Percentiles rank a stretch among this genome's conserved stretches.
These are phyloP conservation scores for Colletotrichum agaves DNA, from an alignment of 2,329 filamentous ascomycete species.

Conservation along the genomic window DNA sequence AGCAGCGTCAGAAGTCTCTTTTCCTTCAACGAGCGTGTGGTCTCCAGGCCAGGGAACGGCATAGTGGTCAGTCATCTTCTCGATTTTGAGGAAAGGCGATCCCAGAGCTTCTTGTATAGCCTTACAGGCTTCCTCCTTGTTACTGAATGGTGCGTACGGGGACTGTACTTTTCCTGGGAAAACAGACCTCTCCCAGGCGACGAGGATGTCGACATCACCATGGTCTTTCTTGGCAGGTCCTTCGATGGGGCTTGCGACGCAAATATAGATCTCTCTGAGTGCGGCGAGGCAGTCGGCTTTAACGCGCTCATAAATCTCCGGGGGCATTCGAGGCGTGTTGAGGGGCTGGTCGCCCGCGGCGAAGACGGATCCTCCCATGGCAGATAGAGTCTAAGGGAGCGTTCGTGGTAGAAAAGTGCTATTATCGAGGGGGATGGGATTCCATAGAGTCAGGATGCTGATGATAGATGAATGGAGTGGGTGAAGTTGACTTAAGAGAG, in stretches of 20 bases:
- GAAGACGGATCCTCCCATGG: constrained; percentile 76
- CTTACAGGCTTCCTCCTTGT: not conserved
- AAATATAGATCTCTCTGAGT: constrained; percentile 62
- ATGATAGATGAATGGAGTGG: not conserved
- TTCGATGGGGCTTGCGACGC: constrained; percentile 71
- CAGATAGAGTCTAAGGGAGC: not conserved
- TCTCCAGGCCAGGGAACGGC: constrained; percentile 66
- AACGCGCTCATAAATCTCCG: constrained; percentile 64
- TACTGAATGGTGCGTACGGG: not conserved
- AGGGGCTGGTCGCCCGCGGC: constrained; percentile 57
- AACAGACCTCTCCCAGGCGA: constrained; percentile 52
- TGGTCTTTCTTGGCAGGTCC: constrained; percentile 74
- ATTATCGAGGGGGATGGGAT: not conserved
- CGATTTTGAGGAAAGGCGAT: constrained; percentile 53
- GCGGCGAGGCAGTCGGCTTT: constrained; percentile 56
- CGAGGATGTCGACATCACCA: constrained; percentile 80
- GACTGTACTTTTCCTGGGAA: not conserved
- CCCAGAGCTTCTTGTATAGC: constrained; percentile 49
- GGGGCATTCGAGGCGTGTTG: constrained; percentile 73
- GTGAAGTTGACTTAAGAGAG: not conserved
- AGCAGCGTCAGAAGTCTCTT: not conserved
- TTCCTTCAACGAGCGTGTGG: not conserved
- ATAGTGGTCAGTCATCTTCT: constrained; percentile 50
- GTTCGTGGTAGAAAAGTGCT: not conserved
- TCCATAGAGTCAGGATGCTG: too few relatives aligned